phyloP scores from a whole-genome alignment of 2,329 filamentous ascomycete genomes.

The Rhytidhysteron rufulum region DNA sequence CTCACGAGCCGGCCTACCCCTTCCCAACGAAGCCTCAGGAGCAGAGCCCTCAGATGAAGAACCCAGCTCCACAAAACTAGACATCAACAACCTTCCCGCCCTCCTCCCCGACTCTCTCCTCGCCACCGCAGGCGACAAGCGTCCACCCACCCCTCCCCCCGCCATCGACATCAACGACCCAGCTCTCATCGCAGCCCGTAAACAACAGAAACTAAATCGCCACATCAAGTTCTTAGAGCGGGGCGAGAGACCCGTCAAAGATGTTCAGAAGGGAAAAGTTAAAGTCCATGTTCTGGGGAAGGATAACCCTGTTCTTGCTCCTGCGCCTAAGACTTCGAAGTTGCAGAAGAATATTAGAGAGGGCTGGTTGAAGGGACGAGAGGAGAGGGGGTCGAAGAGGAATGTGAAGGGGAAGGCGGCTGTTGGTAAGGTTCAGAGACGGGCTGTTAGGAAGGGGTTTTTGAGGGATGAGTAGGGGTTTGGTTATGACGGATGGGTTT shows the following conservation, averaged over 20 bases:
- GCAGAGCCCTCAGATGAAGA: constrained; percentile 6
- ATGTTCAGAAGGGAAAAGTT: constrained; percentile 46
- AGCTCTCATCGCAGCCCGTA: constrained; percentile 30
- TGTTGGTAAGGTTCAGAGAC: background rate
- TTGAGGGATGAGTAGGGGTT: background rate
- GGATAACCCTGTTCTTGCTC: constrained; percentile 35
- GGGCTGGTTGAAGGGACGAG: constrained; percentile 40
- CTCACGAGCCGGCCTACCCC: background rate
- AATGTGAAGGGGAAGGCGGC: constrained; percentile 12
- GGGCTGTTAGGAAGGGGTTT: background rate
- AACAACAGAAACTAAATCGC: constrained; percentile 43
- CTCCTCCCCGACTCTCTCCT: constrained; percentile 51
- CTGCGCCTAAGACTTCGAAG: constrained; percentile 42
- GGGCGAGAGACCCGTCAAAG: constrained; percentile 47
- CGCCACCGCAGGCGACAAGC: constrained; percentile 41
- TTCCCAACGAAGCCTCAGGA: constrained; percentile 1
- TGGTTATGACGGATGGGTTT: too few relatives aligned
- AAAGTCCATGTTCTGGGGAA: constrained; percentile 48
- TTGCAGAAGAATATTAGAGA: constrained; percentile 34
- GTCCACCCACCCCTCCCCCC: constrained; percentile 44
- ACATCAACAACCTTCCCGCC: constrained; percentile 41
- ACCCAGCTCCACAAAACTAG: constrained; percentile 12
- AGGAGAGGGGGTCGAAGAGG: constrained; percentile 17
- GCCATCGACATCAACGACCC: constrained; percentile 13
- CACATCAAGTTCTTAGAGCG: constrained; percentile 48